Evolutionary conservation across 768 basidiomycete species (phyloP), one percentile per base, ranked within the genome.

Genomic region (Xerocomellus intermedius): DNA sequence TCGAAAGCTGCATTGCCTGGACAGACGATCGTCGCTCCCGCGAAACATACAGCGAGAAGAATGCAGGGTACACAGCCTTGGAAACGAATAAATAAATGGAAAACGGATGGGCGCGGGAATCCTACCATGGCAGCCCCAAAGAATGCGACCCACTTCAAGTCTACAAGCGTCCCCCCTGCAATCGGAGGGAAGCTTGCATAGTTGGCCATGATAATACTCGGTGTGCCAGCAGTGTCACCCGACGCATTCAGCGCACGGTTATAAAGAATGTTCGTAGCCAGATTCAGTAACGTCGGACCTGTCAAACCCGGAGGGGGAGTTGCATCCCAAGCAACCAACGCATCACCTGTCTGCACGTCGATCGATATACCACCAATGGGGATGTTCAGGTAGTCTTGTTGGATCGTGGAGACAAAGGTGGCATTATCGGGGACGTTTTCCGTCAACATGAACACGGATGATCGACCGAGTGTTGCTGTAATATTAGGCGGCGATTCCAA

Each of bases 1-100:
- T 89, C 35, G 86, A 87, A 35, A 87, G 74, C 63, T 91, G 89
- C 86, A 91, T 92, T 3, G 89, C 86, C 65, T 91, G 87, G 0
- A 91, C 86, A 42, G 73, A 70, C 2, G 83, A 82, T 2, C 82
- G 78, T 10, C 87, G 81, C 64, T 92, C 90, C 56, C 77, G 78
- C 0, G 87, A 83, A 4, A 89, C 87, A 67, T 92, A 92, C 14
- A 92, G 68, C 10, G 87, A 79, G 60, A 83, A 90, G 73, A 92
- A 92, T 4, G 89, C 89, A n/a, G 90, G 87, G 64, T 81, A 91
- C 1, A 89, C 84, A 12, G 86, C 77, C 86, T 89, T 14, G 9
- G 42, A 46, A 41, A 24, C 35, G 26, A 38, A 42, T 57, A 13
- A 52, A 16, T 19, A 50, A 12, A 42, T 3, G n/a, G 50, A 22